Percentiles rank a stretch among this genome's conserved stretches.
phyloP scores from a whole-genome alignment of 306 rosid genomes.

The Vigna mungo region DNA sequence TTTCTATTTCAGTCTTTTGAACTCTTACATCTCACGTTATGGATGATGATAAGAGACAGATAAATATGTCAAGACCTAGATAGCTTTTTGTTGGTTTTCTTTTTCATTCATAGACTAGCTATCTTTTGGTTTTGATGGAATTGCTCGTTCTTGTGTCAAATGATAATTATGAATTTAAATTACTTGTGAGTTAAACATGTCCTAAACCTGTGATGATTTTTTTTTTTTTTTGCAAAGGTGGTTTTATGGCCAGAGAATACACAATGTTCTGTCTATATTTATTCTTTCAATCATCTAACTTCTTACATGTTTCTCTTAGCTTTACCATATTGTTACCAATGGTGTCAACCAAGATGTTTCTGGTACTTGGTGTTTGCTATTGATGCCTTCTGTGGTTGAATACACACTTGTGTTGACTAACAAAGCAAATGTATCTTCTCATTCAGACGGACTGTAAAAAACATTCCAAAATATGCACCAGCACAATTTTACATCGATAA shows the following conservation, averaged over 20 bases:
- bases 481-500: slow-evolving; percentile 97
- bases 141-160: slow-evolving; percentile 27
- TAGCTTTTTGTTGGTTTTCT: slow-evolving; percentile 33
- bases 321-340: slow-evolving; percentile 31
- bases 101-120: slow-evolving; percentile 20
- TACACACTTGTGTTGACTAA: slow-evolving; percentile 50
- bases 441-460: slow-evolving; percentile 94
- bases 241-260: slow-evolving; percentile 24
- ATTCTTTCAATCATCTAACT: slow-evolving; percentile 20
- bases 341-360: slow-evolving; percentile 24
- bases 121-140: slow-evolving; percentile 13
- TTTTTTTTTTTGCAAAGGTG: neutral
- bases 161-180: slow-evolving; percentile 28
- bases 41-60: slow-evolving; percentile 13
- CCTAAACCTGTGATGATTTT: slow-evolving; percentile 19
- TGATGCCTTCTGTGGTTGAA: slow-evolving; percentile 33
- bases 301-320: slow-evolving; percentile 25
- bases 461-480: slow-evolving; percentile 97
- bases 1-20: slow-evolving; percentile 19
- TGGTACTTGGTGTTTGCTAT: slow-evolving; percentile 15
- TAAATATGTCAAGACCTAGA: slow-evolving; percentile 8
- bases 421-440: slow-evolving; percentile 42
- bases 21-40: neutral
- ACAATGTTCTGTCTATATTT: slow-evolving; percentile 15
- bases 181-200: slow-evolving; percentile 31